Conservation (phyloP, 2,329 filamentous ascomycete species). For the Talaromyces sp. region DNA sequence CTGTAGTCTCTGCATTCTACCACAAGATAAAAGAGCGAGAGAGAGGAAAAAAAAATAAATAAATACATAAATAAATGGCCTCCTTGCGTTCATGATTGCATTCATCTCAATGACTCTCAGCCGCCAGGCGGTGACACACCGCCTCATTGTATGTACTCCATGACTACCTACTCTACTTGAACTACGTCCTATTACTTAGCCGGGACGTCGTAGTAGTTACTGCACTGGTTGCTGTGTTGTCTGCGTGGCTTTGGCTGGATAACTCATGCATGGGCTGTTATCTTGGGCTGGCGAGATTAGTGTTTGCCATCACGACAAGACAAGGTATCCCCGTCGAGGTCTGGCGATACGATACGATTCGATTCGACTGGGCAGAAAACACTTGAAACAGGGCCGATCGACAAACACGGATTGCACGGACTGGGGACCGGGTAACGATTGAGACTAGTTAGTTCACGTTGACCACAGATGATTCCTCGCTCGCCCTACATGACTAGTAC, state of each 20-base stretch:
- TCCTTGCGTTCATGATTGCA: not conserved
- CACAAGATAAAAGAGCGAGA: too few relatives aligned
- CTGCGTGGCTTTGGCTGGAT: not conserved
- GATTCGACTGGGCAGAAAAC: not conserved
- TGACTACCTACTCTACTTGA: not conserved
- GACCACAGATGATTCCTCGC: too few relatives aligned
- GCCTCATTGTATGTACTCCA: not conserved
- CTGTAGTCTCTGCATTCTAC: too few relatives aligned
- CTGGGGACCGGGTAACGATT: too few relatives aligned
- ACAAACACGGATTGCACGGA: not conserved
- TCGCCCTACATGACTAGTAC: too few relatives aligned
- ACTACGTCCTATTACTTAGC: too few relatives aligned
- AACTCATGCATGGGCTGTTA: not conserved
- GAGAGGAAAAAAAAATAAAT: not conserved
- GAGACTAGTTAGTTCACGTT: too few relatives aligned
- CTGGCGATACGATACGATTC: not conserved
- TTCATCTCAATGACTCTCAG: not conserved
- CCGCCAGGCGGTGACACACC: constrained; percentile 1
- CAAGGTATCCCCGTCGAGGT: not conserved
- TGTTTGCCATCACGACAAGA: not conserved
- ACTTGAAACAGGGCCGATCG: not conserved
- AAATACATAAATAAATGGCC: not conserved
- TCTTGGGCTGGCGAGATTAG: not conserved
- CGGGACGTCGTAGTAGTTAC: too few relatives aligned
- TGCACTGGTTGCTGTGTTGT: not conserved